Evolutionary conservation across 441 rosid species (phyloP).

Genomic region (Populus hybrid): DNA sequence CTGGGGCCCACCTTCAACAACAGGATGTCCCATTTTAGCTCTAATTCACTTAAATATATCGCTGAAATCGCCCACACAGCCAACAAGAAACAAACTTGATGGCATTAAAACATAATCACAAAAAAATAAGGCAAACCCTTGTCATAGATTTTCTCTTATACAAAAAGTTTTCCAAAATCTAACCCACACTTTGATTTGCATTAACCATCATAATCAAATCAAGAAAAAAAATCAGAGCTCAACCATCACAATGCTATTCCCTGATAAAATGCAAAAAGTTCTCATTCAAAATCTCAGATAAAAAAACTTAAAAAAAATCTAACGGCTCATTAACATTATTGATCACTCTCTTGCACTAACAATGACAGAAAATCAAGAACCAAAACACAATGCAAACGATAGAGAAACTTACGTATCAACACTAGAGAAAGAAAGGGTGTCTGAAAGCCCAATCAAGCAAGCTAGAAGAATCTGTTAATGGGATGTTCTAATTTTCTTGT

Average conservation of each 20-base stretch:
- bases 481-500: neutral
- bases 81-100: neutral
- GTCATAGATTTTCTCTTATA: neutral
- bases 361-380: neutral
- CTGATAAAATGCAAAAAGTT: neutral
- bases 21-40: neutral
- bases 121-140: neutral
- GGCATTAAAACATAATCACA: neutral
- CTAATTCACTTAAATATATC: neutral
- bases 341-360: neutral
- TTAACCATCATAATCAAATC: neutral
- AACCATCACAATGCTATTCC: neutral
- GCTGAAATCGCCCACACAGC: neutral
- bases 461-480: neutral
- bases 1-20: neutral
- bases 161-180: neutral
- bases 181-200: neutral
- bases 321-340: neutral
- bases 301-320: neutral
- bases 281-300: neutral
- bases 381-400: neutral
- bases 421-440: slow-evolving; percentile 3
- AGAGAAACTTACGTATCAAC: slow-evolving; percentile 7
- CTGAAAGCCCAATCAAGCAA: neutral
- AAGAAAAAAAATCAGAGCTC: neutral